phyloP scores from a whole-genome alignment of 2,329 filamentous ascomycete species.

The Penicillium brevicompactum region DNA sequence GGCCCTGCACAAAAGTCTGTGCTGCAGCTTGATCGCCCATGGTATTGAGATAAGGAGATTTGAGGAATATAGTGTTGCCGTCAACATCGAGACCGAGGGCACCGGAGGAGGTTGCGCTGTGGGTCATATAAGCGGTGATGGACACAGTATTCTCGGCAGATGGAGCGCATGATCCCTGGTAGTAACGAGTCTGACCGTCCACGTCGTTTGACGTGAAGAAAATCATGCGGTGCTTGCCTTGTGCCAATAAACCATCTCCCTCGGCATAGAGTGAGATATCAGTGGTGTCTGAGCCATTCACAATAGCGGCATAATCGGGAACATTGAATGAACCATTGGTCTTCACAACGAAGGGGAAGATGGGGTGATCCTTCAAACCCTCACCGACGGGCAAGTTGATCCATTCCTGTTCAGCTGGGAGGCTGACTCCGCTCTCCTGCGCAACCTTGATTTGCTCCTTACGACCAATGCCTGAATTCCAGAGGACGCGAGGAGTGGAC shows the following conservation, averaged over 20 bases:
- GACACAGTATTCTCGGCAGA: slow-evolving; percentile 4
- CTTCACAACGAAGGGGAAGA: slow-evolving; percentile 20
- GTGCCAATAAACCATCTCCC: slow-evolving; percentile 18
- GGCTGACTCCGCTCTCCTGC: slow-evolving; percentile 43
- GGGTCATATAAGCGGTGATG: slow-evolving; percentile 29
- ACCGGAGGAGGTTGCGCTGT: slow-evolving; percentile 28
- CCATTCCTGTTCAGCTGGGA: slow-evolving; percentile 48
- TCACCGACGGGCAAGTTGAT: slow-evolving; percentile 54
- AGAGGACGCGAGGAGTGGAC: slow-evolving; percentile 67
- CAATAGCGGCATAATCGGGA: slow-evolving; percentile 16
- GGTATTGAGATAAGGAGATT: slow-evolving; percentile 27
- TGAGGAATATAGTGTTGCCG: slow-evolving; percentile 26
- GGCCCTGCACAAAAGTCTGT: slow-evolving; percentile 17
- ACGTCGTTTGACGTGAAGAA: slow-evolving; percentile 29
- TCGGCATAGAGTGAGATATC: slow-evolving; percentile 27
- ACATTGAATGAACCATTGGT: slow-evolving; percentile 21
- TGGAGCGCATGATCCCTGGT: slow-evolving; percentile 25
- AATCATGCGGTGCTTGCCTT: slow-evolving; percentile 27
- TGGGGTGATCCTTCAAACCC: slow-evolving; percentile 49
- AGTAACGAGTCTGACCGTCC: slow-evolving; percentile 26
- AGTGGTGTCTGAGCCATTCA: slow-evolving; percentile 19
- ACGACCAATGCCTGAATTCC: slow-evolving; percentile 70
- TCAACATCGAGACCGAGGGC: slow-evolving; percentile 23
- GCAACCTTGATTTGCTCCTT: slow-evolving; percentile 49
- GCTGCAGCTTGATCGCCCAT: slow-evolving; percentile 23